Conservation (phyloP, 176 grass and related monocot genomes). For the Raddia distichophylla region DNA sequence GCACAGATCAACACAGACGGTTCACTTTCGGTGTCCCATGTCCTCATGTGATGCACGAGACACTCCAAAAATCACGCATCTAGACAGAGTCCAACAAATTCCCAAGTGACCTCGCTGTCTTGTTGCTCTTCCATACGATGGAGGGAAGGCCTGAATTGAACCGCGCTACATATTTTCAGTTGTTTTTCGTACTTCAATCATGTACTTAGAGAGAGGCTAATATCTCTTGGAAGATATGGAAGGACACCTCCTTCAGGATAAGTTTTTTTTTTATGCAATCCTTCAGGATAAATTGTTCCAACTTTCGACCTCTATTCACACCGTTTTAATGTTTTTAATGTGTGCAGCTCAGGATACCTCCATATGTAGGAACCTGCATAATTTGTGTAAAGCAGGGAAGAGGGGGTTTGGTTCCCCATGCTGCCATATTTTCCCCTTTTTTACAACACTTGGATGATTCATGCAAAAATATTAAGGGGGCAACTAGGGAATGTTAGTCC, state of each 20-base stretch:
- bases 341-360: not conserved
- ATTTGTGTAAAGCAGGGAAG: too few species aligned
- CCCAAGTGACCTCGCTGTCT: not conserved
- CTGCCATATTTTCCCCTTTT: too few species aligned
- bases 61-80: not conserved
- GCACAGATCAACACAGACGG: too few species aligned
- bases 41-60: not conserved
- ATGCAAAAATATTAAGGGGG: too few species aligned
- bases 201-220: not conserved
- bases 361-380: not conserved
- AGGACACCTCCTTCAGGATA: not conserved
- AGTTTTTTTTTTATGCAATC: not conserved
- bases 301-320: not conserved
- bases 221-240: constrained; percentile 28
- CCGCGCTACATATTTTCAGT: not conserved
- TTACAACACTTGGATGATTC: too few species aligned
- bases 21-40: not conserved
- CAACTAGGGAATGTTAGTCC: too few species aligned
- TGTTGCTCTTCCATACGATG: not conserved
- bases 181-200: not conserved
- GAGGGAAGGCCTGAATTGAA: constrained; percentile 8
- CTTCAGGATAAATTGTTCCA: not conserved
- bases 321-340: not conserved
- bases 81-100: not conserved
- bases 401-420: too few species aligned